These are phyloP conservation scores for Venturia carpophila DNA, from an alignment of 2,329 filamentous ascomycete species.

Conservation along the genomic window DNA sequence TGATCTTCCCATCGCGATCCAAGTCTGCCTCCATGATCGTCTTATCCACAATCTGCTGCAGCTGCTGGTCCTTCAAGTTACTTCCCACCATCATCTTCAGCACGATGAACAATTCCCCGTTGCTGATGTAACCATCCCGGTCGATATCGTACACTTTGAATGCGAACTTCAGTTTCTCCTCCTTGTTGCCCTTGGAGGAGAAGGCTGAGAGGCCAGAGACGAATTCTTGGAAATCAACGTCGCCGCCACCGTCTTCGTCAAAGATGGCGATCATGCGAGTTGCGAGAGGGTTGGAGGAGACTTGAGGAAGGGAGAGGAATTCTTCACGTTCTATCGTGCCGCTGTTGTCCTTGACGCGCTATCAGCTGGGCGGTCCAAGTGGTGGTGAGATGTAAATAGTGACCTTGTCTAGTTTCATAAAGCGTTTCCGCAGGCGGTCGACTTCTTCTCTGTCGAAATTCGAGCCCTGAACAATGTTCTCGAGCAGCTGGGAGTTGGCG, in stretches of 20 bases:
- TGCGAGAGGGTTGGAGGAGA: conserved; percentile 93
- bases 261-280: conserved; percentile 99
- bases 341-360: conserved; percentile 71
- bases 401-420: conserved; percentile 99
- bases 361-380: conserved; percentile 2
- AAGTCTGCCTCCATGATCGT: conserved; percentile 99
- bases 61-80: conserved; percentile 96
- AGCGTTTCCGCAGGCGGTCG: conserved; percentile 87
- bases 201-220: conserved; percentile 92
- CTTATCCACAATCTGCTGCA: conserved; percentile 99
- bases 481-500: conserved; percentile 63
- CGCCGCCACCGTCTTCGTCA: conserved; percentile 94
- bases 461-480: conserved; percentile 91
- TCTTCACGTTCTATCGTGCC: conserved; percentile 98
- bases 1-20: conserved; percentile 94
- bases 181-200: conserved; percentile 96
- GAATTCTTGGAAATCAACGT: conserved; percentile 98
- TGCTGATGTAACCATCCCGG: conserved; percentile 96
- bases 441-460: conserved; percentile 99
- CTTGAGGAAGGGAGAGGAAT: conserved; percentile 93
- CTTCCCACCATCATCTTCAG: conserved; percentile 99
- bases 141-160: conserved; percentile 99
- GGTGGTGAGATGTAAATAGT: conserved; percentile 16
- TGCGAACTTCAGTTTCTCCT: conserved; percentile 94
- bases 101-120: conserved; percentile 97